A percentile compares a stretch with the other conserved stretches of the same genome.
phyloP scores from a whole-genome alignment of 1,284 basidiomycete species.

The Pholiota adiposa region DNA sequence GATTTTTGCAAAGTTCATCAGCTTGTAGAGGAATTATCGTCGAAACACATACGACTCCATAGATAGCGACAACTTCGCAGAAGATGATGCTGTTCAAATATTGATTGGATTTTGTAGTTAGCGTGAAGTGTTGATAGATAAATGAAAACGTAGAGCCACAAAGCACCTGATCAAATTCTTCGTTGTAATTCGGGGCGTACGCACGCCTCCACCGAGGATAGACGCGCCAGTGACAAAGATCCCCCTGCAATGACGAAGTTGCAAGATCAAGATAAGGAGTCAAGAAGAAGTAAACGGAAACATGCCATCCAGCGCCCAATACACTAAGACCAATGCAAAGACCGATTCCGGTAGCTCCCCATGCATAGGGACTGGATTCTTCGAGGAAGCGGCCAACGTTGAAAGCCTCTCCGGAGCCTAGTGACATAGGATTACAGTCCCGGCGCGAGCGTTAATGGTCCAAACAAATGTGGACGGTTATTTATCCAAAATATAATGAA shows the following conservation, averaged over 20 bases:
- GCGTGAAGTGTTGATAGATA: too few species aligned
- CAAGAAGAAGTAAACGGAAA: slow-evolving; percentile 18
- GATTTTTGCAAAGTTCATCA: background rate
- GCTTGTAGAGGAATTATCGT: slow-evolving; percentile 2
- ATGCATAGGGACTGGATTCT: slow-evolving; percentile 92
- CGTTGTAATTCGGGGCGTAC: slow-evolving; percentile 92
- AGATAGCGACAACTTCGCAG: slow-evolving; percentile 98
- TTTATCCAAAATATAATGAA: too few species aligned
- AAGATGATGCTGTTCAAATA: slow-evolving; percentile 84
- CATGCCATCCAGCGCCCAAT: slow-evolving; percentile 93
- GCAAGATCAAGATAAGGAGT: background rate
- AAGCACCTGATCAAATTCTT: slow-evolving; percentile 96
- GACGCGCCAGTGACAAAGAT: slow-evolving; percentile 97
- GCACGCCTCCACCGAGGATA: slow-evolving; percentile 94
- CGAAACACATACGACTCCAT: slow-evolving; percentile 77
- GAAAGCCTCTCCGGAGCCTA: slow-evolving; percentile 89
- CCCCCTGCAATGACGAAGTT: slow-evolving; percentile 66
- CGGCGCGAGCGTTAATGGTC: background rate
- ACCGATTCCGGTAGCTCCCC: slow-evolving; percentile 91
- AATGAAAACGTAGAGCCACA: background rate
- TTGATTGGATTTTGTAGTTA: too few species aligned
- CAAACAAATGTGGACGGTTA: background rate
- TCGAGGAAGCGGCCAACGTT: slow-evolving; percentile 92
- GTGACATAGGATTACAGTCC: background rate
- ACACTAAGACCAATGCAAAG: slow-evolving; percentile 95